These are phyloP conservation scores for Eutypella sp. DNA, from an alignment of 2,329 filamentous ascomycete genomes.

Conservation along the genomic window DNA sequence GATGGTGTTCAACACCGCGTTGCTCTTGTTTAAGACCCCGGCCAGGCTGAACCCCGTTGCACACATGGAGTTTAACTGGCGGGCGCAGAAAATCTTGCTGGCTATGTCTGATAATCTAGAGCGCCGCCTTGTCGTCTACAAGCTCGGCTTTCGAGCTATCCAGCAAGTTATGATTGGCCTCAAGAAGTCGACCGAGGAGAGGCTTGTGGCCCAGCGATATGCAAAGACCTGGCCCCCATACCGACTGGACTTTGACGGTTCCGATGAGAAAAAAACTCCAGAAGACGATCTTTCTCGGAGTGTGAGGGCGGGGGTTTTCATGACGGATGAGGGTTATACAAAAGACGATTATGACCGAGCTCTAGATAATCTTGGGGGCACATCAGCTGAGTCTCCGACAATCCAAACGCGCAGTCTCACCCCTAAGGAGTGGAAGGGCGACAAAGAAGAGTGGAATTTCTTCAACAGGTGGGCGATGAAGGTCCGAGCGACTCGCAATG, in stretches of 20 bases:
- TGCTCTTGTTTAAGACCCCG: conserved; percentile 32
- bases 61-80: conserved; percentile 48
- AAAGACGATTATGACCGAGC: conserved; percentile 41
- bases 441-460: conserved; percentile 27
- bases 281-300: conserved; percentile 51
- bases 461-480: conserved; percentile 48
- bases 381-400: conserved; percentile 47
- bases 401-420: conserved; percentile 46
- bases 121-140: conserved; percentile 46
- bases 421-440: conserved; percentile 26
- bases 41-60: conserved; percentile 27
- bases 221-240: conserved; percentile 57
- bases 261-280: conserved; percentile 48
- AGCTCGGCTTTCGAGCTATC: conserved; percentile 49
- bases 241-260: conserved; percentile 50
- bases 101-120: conserved; percentile 44
- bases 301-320: conserved; percentile 47
- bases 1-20: conserved; percentile 35
- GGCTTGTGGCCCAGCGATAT: conserved; percentile 42
- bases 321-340: conserved; percentile 52
- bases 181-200: conserved; percentile 48
- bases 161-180: conserved; percentile 48
- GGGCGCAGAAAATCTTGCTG: conserved; percentile 51
- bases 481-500: conserved; percentile 54
- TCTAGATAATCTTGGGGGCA: conserved; percentile 49